Evolutionary conservation across 305 asterid species (phyloP), one percentile per base, ranked within the genome.

Genomic region (Solanum hybrid): DNA sequence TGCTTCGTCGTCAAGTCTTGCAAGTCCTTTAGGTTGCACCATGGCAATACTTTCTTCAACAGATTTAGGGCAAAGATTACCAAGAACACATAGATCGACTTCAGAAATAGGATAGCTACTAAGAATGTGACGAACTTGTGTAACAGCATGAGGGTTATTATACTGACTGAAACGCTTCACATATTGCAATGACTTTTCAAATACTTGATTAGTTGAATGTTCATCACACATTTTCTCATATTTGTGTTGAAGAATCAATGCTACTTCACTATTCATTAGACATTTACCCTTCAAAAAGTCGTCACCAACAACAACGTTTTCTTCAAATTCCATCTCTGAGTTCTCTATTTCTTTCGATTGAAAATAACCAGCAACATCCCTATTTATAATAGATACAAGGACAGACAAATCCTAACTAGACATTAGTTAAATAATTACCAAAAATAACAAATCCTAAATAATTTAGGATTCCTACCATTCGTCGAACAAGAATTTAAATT

Each of bases 151-250:
- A 82, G 98, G 98, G 91, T 95, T 96, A 92, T 96, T 96, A 92
- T 96, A 97, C 78, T 96, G 98, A 92, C 98, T 97, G 94, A 97
- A 97, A 89, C 99, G 98, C 96, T 97, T 95, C 92, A 96, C 99
- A 77, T 97, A 97, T 89, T 97, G 99, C 91, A 94, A 94, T 51
- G 99, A 97, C 94, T 96, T 96, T 93, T 97, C 99, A 92, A 97
- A 97, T 88, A 97, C 99, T 0, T 46, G 64, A 46, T 0, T 46
- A 46, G 64, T 46, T 46, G 64, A 46, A 46, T 46, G 64, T 46
- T 46, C 64, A 46, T 46, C 64, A 46, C 64, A 46, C 64, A 46
- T 46, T 46, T 46, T 46, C 64, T 46, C 64, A 46, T 46, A 46
- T 46, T 46, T 46, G 64, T 46, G 64, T 46, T 46, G 64, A 46